Evolutionary conservation across 768 basidiomycete species (phyloP).

Genomic region (Podaxis sp.): DNA sequence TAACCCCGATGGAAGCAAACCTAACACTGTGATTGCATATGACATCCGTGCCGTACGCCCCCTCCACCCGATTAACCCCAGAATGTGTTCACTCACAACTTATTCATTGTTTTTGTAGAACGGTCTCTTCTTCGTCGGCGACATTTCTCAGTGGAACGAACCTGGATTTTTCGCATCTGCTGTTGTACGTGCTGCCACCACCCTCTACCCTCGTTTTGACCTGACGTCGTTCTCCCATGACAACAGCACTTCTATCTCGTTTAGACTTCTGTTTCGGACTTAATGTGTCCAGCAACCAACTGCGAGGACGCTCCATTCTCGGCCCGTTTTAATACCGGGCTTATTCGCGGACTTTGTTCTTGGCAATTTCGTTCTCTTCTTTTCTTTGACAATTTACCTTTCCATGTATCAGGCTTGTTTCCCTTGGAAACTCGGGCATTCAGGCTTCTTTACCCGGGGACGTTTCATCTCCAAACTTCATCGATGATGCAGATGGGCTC

Average conservation of each 20-base stretch:
- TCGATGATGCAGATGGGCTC: too few species aligned
- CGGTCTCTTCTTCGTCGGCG: conserved; percentile 42
- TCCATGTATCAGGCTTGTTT: too few species aligned
- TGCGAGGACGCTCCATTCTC: too few species aligned
- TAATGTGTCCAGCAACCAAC: background rate
- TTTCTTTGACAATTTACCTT: too few species aligned
- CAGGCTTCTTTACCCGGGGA: too few species aligned
- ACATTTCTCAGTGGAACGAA: conserved; percentile 39
- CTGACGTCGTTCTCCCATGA: background rate
- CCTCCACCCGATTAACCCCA: background rate
- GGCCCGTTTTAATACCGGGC: too few species aligned
- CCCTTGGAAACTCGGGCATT: too few species aligned
- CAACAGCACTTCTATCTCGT: conserved; percentile 25
- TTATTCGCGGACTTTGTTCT: too few species aligned
- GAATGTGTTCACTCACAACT: background rate
- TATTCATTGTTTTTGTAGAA: conserved; percentile 25
- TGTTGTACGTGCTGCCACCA: conserved; percentile 30
- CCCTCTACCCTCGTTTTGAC: background rate
- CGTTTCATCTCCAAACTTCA: too few species aligned
- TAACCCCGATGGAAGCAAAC: conserved; percentile 41
- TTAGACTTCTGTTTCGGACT: conserved; percentile 8
- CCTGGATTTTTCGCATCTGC: conserved; percentile 30
- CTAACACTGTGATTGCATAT: conserved; percentile 40
- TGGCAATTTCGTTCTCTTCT: too few species aligned
- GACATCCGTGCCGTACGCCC: conserved; percentile 30